phyloP scores from a whole-genome alignment of 2,329 filamentous ascomycete species.

The Venturia effusa region DNA sequence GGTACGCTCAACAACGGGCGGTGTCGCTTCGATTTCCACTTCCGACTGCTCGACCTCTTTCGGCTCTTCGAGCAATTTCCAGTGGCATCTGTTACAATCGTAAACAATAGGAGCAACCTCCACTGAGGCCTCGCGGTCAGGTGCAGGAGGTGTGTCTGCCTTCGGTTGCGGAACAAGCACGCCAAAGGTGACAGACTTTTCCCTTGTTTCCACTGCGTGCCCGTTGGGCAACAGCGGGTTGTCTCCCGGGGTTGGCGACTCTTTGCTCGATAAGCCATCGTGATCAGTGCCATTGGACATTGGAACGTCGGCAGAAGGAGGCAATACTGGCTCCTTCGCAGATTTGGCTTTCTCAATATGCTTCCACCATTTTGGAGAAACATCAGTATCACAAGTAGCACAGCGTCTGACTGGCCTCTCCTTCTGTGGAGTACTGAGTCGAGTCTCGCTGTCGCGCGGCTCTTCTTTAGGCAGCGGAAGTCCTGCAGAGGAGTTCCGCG shows the following conservation, averaged over 20 bases:
- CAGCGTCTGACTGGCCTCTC: slow-evolving; percentile 27
- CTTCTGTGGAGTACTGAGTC: slow-evolving; percentile 14
- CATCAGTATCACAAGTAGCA: slow-evolving; percentile 44
- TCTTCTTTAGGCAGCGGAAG: slow-evolving; percentile 26
- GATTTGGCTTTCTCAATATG: slow-evolving; percentile 18
- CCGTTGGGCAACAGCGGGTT: slow-evolving; percentile 3
- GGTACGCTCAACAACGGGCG: slow-evolving; percentile 16
- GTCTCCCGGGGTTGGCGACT: not conserved
- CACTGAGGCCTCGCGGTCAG: slow-evolving; percentile 9
- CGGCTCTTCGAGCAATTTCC: slow-evolving; percentile 30
- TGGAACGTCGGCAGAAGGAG: not conserved
- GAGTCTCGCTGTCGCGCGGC: slow-evolving; percentile 21
- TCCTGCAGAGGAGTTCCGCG: slow-evolving; percentile 19
- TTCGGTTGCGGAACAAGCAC: slow-evolving; percentile 19
- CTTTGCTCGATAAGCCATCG: not conserved
- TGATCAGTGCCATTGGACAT: slow-evolving; percentile 3
- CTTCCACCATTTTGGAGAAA: slow-evolving; percentile 53
- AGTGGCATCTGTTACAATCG: slow-evolving; percentile 39
- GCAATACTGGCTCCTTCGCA: slow-evolving; percentile 12
- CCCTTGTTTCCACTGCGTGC: not conserved
- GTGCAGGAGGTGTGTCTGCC: slow-evolving; percentile 14
- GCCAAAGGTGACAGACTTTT: not conserved
- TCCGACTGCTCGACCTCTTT: slow-evolving; percentile 18
- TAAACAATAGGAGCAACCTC: slow-evolving; percentile 20
- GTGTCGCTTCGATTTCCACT: slow-evolving; percentile 15